Base-by-base conservation (phyloP, 495 filamentous ascomycete genomes). In the Hyphodiscus hymeniophilus region DNA sequence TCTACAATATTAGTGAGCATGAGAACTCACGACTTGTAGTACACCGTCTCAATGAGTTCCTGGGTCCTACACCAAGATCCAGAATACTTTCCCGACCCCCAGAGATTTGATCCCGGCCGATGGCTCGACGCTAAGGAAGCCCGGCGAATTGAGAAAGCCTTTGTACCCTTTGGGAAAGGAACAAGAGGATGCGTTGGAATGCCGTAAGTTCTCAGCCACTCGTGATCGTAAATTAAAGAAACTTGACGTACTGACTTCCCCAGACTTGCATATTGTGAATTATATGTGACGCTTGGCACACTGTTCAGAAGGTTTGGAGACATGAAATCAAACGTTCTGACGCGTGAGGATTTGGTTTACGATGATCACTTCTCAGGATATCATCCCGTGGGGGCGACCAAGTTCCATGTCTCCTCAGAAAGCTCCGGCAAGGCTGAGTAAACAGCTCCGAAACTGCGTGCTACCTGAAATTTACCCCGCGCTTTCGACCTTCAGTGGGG, bases 131-230 rank as follows among this genome's bases (percentile, higher is more conserved):
- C 42, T 13, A 36, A 24, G 11, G 47, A 54, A 17, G 33, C 47
- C 2, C 41, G 42, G 28, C 23, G 34, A 7, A 38, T 65, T 18
- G 60, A 67, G 12, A 54, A 47, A 15, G 59, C 56, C 22, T 55
- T 67, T 22, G 60, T 68, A 18, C 57, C 64, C 2, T 70, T 70
- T 48, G 58, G 63, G 16, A 64, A 62, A 41, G 66, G 62, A 0
- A 57, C 60, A n/a, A 55, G 65, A 35, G 54, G 59, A 30, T 70
- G 67, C 50, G 45, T 66, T 38, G 67, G 67, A 4, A 67, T 69
- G 59, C 54, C 45, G 61, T 38, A 21, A 13, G 41, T 46, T 44
- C 7, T 11, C n/a, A 7, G 36, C 28, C 30, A 15, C 7, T 1
- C 5, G 3, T 10, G n/a, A 26, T 38, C 38, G 4, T 20, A 21